A percentile compares a stretch with the other conserved stretches of the same genome.
These are phyloP conservation scores for Podila horticola DNA, from an alignment of 192 early-diverging fungal species.

Conservation along the genomic window DNA sequence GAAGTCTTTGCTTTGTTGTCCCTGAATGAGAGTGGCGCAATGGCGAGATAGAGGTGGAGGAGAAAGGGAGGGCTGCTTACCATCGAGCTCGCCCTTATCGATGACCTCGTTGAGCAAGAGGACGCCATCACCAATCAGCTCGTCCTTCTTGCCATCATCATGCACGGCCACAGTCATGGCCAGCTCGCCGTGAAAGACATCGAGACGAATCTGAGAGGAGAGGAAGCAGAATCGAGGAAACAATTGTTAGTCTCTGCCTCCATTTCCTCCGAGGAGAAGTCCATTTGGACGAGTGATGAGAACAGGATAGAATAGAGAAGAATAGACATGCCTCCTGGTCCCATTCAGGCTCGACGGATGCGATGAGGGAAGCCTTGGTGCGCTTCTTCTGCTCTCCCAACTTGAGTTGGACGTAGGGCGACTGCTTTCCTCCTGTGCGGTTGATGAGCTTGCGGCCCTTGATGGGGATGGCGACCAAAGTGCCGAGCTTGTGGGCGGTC, in stretches of 20 bases:
- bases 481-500: conserved; percentile 27
- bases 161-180: conserved; percentile 56
- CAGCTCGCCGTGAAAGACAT: conserved; percentile 55
- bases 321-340: conserved; percentile 46
- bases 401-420: conserved; percentile 48
- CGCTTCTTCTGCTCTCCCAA: conserved; percentile 45
- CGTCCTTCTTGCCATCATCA: conserved; percentile 62
- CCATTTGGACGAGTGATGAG: neutral
- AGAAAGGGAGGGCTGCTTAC: conserved; percentile 18
- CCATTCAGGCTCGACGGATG: conserved; percentile 46
- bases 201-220: conserved; percentile 51
- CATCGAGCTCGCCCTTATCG: conserved; percentile 63
- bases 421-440: conserved; percentile 41
- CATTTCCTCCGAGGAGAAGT: neutral
- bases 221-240: neutral
- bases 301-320: no score
- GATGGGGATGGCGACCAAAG: conserved; percentile 48
- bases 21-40: neutral
- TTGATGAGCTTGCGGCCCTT: conserved; percentile 47
- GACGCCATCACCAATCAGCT: conserved; percentile 58
- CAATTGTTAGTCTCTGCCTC: neutral
- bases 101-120: conserved; percentile 57
- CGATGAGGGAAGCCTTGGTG: conserved; percentile 39
- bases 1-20: neutral
- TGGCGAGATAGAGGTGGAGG: neutral